phyloP scores from a whole-genome alignment of 305 asterid species.

The Ilex paraguariensis region DNA sequence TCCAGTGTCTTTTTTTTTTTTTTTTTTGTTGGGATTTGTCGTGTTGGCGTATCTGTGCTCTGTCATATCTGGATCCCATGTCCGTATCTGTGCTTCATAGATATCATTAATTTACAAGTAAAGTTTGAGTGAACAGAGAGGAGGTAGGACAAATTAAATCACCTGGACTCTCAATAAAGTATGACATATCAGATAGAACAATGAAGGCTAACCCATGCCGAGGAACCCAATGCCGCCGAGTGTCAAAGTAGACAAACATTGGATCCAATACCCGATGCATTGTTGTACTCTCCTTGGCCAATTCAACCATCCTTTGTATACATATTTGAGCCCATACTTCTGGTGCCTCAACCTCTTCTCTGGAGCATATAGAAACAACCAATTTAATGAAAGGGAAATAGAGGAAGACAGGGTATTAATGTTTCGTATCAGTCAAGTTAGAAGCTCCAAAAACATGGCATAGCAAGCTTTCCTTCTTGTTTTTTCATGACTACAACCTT shows the following conservation, averaged over 20 bases:
- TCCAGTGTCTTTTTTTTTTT: no score
- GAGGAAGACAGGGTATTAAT: not conserved
- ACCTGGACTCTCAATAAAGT: slow-evolving; percentile 82
- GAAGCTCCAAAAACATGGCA: no score
- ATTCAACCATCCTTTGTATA: slow-evolving; percentile 84
- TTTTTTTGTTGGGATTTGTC: no score
- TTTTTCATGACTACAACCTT: slow-evolving; percentile 35
- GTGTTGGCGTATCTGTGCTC: no score
- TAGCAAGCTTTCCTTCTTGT: no score
- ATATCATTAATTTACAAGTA: no score
- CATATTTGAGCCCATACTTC: slow-evolving; percentile 91
- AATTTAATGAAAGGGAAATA: slow-evolving; percentile 15
- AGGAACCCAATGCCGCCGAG: slow-evolving; percentile 68
- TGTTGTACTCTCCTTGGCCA: slow-evolving; percentile 84
- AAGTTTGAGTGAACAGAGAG: not conserved
- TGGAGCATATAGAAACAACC: slow-evolving; percentile 11
- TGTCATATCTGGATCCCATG: no score
- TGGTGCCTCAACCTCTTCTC: slow-evolving; percentile 86
- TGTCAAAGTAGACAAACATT: slow-evolving; percentile 77
- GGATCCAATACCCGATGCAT: slow-evolving; percentile 85
- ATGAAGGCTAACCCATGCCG: slow-evolving; percentile 64
- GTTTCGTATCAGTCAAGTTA: no score
- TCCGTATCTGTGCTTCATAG: no score
- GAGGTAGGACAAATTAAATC: slow-evolving; percentile 5
- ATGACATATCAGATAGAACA: slow-evolving; percentile 79